phyloP scores from a whole-genome alignment of 805 yeast genomes.

The Nakazawaea wyomingensis region DNA sequence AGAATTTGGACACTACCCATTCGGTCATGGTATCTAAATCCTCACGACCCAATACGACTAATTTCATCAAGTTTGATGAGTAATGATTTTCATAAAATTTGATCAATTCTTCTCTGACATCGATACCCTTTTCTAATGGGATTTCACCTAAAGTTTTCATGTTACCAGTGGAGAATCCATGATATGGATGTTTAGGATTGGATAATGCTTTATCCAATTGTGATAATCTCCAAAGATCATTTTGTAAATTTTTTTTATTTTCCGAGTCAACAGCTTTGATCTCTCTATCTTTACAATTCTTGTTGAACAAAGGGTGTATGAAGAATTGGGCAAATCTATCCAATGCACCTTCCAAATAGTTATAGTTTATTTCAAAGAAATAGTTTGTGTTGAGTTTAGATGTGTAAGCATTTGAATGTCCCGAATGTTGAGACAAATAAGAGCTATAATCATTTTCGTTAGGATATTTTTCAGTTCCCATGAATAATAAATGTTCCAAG shows the following conservation, averaged over 20 bases:
- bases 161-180: conserved; percentile 90
- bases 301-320: conserved; percentile 72
- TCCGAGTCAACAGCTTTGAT: conserved; percentile 94
- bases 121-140: conserved; percentile 56
- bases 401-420: conserved; percentile 89
- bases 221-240: conserved; percentile 81
- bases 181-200: conserved; percentile 74
- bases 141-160: conserved; percentile 60
- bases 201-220: conserved; percentile 77
- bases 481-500: conserved; percentile 66
- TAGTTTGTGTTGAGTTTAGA: conserved; percentile 86
- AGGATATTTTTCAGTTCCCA: conserved; percentile 78
- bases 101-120: conserved; percentile 77
- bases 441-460: conserved; percentile 68
- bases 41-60: conserved; percentile 82
- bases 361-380: conserved; percentile 77
- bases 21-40: conserved; percentile 61
- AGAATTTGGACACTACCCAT: conserved; percentile 67
- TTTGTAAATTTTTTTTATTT: conserved; percentile 89
- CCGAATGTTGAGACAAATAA: conserved; percentile 78
- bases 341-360: conserved; percentile 76
- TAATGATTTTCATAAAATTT: conserved; percentile 69
- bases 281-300: conserved; percentile 80
- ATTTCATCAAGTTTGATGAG: conserved; percentile 84
- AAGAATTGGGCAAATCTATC: conserved; percentile 94